Evolutionary conservation across 1,139 yeast genomes (phyloP).

Genomic region (Yamadazyma friedrichii): DNA sequence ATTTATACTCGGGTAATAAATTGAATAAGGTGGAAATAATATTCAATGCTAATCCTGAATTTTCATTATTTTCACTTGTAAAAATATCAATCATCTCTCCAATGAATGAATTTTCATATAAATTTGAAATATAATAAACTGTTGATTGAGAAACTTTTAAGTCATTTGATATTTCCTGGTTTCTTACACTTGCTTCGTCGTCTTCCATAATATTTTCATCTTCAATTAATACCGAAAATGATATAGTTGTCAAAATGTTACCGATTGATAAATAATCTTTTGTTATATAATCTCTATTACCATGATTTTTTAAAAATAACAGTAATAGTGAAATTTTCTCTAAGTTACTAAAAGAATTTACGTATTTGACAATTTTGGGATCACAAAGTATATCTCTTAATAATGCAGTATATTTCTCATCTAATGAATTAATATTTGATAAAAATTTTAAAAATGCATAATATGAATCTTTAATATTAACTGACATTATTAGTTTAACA

Average conservation of each 20-base stretch:
- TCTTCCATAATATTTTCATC: conserved; percentile 10
- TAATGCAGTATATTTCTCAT: not conserved
- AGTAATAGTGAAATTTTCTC: conserved; percentile 18
- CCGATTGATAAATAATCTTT: conserved; percentile 24
- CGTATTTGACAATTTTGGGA: not conserved
- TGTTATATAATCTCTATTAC: conserved; percentile 13
- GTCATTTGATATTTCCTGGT: not conserved
- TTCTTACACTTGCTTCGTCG: conserved; percentile 11
- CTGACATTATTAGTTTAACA: conserved; percentile 16
- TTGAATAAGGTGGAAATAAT: conserved; percentile 29
- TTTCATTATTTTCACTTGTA: conserved; percentile 9
- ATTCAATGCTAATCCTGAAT: conserved; percentile 16
- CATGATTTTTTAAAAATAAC: conserved; percentile 22
- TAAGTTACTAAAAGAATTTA: conserved; percentile 4
- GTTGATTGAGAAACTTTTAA: conserved; percentile 5
- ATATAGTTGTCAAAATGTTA: conserved; percentile 22
- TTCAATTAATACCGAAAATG: conserved; percentile 17
- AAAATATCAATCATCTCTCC: conserved; percentile 21
- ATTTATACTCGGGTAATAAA: conserved; percentile 30
- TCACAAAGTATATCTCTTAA: conserved; percentile 1
- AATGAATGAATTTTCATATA: conserved; percentile 27
- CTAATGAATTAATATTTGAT: conserved; percentile 5
- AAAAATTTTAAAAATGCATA: conserved; percentile 20
- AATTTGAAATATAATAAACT: conserved; percentile 12
- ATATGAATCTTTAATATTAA: conserved; percentile 20